phyloP scores from a whole-genome alignment of 768 basidiomycete genomes.

The Amanita rimosa region DNA sequence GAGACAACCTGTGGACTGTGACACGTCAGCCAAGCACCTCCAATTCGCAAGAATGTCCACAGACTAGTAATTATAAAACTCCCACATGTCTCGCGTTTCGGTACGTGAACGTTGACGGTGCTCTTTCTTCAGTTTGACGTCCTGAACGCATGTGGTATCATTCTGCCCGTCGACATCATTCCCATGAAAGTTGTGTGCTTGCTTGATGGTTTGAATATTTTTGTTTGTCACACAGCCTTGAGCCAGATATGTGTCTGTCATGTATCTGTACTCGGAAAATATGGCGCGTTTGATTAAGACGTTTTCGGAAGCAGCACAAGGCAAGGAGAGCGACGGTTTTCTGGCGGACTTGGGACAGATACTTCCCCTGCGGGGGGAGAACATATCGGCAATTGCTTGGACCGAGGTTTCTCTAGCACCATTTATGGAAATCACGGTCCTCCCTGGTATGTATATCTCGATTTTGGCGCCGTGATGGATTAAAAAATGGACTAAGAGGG shows the following conservation, averaged over 20 bases:
- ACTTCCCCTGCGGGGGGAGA: background rate
- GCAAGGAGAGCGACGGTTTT: background rate
- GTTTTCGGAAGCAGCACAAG: background rate
- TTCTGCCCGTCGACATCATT: background rate
- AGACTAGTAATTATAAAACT: conserved; percentile 2
- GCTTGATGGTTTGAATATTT: background rate
- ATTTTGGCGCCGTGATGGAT: background rate
- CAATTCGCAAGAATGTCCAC: background rate
- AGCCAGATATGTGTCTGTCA: background rate
- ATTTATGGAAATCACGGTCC: background rate
- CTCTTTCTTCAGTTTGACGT: background rate
- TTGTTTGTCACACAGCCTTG: background rate
- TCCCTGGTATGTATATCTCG: background rate
- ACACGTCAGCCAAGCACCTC: background rate
- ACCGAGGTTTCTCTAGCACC: background rate
- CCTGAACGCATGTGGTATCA: background rate
- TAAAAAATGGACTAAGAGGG: too few relatives aligned
- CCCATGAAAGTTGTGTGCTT: background rate
- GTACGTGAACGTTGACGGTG: background rate
- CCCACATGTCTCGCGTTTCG: background rate
- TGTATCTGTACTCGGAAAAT: background rate
- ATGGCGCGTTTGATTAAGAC: background rate
- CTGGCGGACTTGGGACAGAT: background rate
- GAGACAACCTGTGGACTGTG: conserved; percentile 1
- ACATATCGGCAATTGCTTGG: background rate